Percentiles rank a stretch among this genome's conserved stretches.
Conservation (phyloP, 257 asterid genomes). For the Solanum ahanhuiri region DNA sequence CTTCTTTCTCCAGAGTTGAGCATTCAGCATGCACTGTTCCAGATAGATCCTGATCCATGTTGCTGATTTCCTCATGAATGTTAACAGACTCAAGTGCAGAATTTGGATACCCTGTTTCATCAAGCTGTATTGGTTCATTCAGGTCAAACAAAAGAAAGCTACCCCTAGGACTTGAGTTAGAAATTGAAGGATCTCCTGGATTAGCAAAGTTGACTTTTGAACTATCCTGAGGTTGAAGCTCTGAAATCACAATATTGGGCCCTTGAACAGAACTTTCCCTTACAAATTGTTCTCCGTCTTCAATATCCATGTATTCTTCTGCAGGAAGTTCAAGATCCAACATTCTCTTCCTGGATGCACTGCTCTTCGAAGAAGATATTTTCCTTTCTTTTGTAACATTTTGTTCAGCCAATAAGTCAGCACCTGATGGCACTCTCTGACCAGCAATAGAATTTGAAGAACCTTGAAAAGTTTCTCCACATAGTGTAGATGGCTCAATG, state of each 20-base stretch:
- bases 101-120: slow-evolving; percentile 23
- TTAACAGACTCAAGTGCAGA: slow-evolving; percentile 15
- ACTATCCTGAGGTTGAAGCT: slow-evolving; percentile 8
- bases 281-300: slow-evolving; percentile 21
- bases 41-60: slow-evolving; percentile 10
- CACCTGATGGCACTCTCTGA: background rate
- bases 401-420: slow-evolving; percentile 8
- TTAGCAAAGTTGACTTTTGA: slow-evolving; percentile 16
- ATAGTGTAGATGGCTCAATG: slow-evolving; percentile 8
- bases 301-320: slow-evolving; percentile 18
- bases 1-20: slow-evolving; percentile 4
- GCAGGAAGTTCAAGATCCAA: slow-evolving; percentile 47
- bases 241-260: slow-evolving; percentile 8
- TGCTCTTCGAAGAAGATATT: slow-evolving; percentile 5
- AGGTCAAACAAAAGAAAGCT: slow-evolving; percentile 38
- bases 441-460: slow-evolving; percentile 10
- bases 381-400: slow-evolving; percentile 11
- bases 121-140: slow-evolving; percentile 47
- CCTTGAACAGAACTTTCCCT: slow-evolving; percentile 12
- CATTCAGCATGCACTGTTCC: slow-evolving; percentile 4
- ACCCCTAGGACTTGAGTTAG: slow-evolving; percentile 16
- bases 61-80: slow-evolving; percentile 10
- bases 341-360: slow-evolving; percentile 17
- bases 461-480: slow-evolving; percentile 18
- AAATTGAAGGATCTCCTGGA: slow-evolving; percentile 15